phyloP scores from a whole-genome alignment of 2,329 filamentous ascomycete species.

The Ceratocystiopsis minuta region DNA sequence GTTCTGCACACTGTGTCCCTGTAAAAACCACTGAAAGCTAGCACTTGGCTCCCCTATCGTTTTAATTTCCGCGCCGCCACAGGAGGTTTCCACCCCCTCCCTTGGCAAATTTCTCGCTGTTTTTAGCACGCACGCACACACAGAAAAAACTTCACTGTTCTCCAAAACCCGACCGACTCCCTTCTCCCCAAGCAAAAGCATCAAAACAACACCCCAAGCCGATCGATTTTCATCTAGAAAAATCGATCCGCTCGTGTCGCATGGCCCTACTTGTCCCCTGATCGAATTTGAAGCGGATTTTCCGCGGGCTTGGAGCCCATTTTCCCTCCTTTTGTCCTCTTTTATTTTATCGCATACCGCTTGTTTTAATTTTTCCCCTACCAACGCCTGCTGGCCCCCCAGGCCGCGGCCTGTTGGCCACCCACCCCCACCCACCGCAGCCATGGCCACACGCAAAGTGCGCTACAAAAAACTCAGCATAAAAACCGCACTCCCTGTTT shows the following conservation, averaged over 20 bases:
- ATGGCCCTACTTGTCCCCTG: conserved; percentile 41
- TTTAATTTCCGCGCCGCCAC: too few relatives aligned
- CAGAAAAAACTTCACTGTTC: not conserved
- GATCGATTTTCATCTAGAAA: conserved; percentile 34
- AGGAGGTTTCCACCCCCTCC: too few relatives aligned
- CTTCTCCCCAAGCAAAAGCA: conserved; percentile 13
- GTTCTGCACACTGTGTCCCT: too few relatives aligned
- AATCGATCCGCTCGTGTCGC: conserved; percentile 30
- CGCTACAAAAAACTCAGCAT: conserved; percentile 82
- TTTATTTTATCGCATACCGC: too few relatives aligned
- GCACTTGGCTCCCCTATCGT: too few relatives aligned
- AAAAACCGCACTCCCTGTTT: conserved; percentile 72
- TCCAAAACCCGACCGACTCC: not conserved
- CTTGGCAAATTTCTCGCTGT: too few relatives aligned
- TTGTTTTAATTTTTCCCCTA: too few relatives aligned
- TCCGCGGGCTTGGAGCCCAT: conserved; percentile 26
- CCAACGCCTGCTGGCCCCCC: not conserved
- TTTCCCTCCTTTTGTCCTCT: conserved; percentile 1
- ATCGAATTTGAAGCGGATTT: conserved; percentile 46
- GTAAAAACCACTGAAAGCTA: too few relatives aligned
- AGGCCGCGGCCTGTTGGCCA: conserved; percentile 16
- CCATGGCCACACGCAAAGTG: conserved; percentile 50
- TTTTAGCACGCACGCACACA: not conserved
- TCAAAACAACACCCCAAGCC: conserved; percentile 34
- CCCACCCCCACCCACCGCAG: conserved; percentile 14